Evolutionary conservation across 306 rosid genomes (phyloP).

Genomic region (Canavalia ensiformis): DNA sequence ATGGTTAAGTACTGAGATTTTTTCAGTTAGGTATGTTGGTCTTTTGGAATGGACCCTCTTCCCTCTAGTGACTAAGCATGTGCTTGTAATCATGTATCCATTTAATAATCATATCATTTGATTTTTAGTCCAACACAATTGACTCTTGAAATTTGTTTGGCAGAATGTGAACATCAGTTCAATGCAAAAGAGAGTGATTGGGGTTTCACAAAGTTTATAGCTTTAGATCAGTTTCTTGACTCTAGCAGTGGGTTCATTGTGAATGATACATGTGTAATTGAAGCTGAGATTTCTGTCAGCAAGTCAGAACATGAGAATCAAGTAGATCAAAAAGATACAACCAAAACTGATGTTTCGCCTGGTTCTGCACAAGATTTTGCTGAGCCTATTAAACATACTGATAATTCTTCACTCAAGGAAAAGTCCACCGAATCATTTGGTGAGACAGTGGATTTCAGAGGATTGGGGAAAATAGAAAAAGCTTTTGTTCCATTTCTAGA

Average conservation of each 20-base stretch:
- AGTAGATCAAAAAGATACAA: not conserved
- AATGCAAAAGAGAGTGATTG: constrained; percentile 57
- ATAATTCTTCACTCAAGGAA: not conserved
- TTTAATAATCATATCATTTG: not conserved
- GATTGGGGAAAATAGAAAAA: constrained; percentile 7
- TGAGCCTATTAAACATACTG: not conserved
- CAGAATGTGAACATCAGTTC: constrained; percentile 64
- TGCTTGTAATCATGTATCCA: not conserved
- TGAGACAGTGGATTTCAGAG: constrained; percentile 5
- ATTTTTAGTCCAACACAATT: not conserved
- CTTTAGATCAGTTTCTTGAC: constrained; percentile 63
- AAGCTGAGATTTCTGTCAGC: constrained; percentile 62
- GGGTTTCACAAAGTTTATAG: constrained; percentile 73
- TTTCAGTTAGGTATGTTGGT: too few species aligned
- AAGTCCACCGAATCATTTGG: not conserved
- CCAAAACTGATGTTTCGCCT: not conserved
- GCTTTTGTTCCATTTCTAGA: constrained; percentile 34
- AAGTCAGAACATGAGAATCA: not conserved
- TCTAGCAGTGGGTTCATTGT: constrained; percentile 62
- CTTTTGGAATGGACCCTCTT: not conserved
- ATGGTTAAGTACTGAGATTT: too few species aligned
- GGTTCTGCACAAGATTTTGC: too few species aligned
- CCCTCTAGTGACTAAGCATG: not conserved
- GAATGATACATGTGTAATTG: constrained; percentile 64
- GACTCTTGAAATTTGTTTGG: constrained; percentile 41